Evolutionary conservation across 495 filamentous ascomycete species (phyloP), one percentile per base, ranked within the genome.

Genomic region (Aspergillus funiculosus): DNA sequence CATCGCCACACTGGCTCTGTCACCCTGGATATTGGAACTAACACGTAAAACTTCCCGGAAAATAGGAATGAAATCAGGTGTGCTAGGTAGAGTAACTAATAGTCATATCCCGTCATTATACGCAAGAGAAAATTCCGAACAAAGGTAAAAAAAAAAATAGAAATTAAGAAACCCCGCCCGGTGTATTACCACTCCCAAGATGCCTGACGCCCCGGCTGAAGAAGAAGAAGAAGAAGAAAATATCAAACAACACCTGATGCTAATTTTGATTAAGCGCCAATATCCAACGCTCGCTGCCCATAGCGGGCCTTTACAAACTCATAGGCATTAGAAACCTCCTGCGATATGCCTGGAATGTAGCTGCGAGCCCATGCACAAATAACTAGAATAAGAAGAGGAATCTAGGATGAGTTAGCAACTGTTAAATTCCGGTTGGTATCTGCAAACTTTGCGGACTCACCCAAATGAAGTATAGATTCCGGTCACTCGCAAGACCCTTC

Each of bases 381-480:
- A 48, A 85, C 77, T 50, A 86, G 58, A 47, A 84, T 52, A 28
- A 87, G 69, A 50, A 80, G 65, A 47, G 56, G 53, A 48, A 63
- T 65, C 63, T 67, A 43, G n/a, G 41, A 32, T 15, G 28, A 50
- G 51, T 66, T 49, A 66, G 57, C 36, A 51, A 20, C 9, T 2
- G 17, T 28, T 7, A 28, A n/a, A 9, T 28, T 28, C n/a, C n/a
- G 26, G 26, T 28, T 28, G n/a, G n/a, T 28, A 28, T 28, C 8
- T 22, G 17, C 9, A 11, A 20, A 20, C n/a, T n/a, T n/a, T n/a
- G n/a, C n/a, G n/a, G n/a, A 53, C 73, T 70, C 78, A 89, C 87
- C 87, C 87, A 94, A 58, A 94, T 72, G 60, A 89, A 85, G 66
- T 85, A 91, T 30, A 94, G 71, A 60, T 88, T 89, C 53, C 82